Conservation (phyloP, 139 green algal genomes). For the Closterium sp. region DNA sequence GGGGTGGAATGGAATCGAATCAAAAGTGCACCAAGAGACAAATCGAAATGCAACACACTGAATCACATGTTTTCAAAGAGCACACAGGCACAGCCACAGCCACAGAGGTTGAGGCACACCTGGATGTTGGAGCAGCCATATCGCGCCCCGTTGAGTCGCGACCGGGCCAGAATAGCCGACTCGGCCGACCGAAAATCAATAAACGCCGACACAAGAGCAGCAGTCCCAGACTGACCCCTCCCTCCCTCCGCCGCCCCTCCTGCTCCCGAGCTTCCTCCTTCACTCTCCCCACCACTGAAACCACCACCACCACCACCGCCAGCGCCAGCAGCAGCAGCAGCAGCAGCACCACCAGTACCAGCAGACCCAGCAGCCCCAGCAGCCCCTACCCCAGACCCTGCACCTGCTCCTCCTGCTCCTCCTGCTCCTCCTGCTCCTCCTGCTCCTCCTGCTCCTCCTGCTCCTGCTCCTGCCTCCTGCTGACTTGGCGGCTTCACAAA, state of each 20-base stretch:
- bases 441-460: no score
- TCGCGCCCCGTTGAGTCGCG: no score
- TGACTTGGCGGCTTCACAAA: slow-evolving; percentile 21
- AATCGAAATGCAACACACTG: no score
- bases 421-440: no score
- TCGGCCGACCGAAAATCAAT: slow-evolving; percentile 25
- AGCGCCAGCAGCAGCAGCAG: no score
- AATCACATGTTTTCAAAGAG: no score
- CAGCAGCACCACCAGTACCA: not conserved
- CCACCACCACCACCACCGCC: no score
- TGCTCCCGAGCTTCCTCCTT: not conserved
- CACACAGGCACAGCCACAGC: no score
- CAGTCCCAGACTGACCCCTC: not conserved
- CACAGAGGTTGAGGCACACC: not conserved
- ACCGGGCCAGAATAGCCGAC: no score
- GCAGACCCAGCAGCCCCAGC: not conserved
- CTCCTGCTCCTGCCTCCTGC: not conserved
- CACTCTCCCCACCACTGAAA: not conserved
- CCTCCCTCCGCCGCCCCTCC: not conserved
- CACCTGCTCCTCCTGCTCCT: not conserved
- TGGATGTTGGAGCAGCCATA: no score
- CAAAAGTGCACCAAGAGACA: no score
- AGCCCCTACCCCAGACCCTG: not conserved
- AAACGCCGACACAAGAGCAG: slow-evolving; percentile 9
- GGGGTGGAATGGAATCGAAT: no score